Percentiles rank a stretch among this genome's conserved stretches.
phyloP scores from a whole-genome alignment of 2,329 filamentous ascomycete genomes.

The Fusarium stilboides region DNA sequence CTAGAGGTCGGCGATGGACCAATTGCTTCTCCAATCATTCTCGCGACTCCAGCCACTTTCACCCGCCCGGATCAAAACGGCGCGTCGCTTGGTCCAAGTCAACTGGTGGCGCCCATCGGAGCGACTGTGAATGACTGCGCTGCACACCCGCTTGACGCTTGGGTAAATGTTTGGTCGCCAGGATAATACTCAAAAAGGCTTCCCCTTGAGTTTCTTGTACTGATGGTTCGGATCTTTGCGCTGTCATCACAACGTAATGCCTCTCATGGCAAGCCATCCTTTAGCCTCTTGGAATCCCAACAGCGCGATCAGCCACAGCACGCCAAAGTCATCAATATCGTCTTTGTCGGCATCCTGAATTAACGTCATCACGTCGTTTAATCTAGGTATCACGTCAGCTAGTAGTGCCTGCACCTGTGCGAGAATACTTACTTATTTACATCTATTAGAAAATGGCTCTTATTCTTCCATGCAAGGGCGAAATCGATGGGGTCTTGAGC shows the following conservation, averaged over 20 bases:
- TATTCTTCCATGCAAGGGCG: neutral
- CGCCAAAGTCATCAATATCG: slow-evolving; percentile 8
- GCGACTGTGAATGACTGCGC: too few relatives aligned
- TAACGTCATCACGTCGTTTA: neutral
- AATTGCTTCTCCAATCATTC: too few relatives aligned
- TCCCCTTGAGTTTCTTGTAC: too few relatives aligned
- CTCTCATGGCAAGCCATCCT: slow-evolving; percentile 9
- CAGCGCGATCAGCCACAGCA: neutral
- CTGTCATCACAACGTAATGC: neutral
- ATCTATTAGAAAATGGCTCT: neutral
- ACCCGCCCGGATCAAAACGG: too few relatives aligned
- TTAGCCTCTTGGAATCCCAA: slow-evolving; percentile 11
- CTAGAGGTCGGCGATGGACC: too few relatives aligned
- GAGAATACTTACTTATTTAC: neutral
- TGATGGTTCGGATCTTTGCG: too few relatives aligned
- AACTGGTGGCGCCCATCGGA: too few relatives aligned
- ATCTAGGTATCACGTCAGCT: neutral
- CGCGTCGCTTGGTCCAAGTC: too few relatives aligned
- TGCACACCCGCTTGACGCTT: too few relatives aligned
- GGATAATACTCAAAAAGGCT: too few relatives aligned
- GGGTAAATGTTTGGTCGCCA: too few relatives aligned
- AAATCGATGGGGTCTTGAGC: slow-evolving; percentile 12
- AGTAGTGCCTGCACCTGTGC: neutral
- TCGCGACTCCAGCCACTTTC: too few relatives aligned
- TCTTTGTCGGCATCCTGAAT: neutral